Evolutionary conservation across 139 green algal species (phyloP).

Genomic region (Ulvella scutata): DNA sequence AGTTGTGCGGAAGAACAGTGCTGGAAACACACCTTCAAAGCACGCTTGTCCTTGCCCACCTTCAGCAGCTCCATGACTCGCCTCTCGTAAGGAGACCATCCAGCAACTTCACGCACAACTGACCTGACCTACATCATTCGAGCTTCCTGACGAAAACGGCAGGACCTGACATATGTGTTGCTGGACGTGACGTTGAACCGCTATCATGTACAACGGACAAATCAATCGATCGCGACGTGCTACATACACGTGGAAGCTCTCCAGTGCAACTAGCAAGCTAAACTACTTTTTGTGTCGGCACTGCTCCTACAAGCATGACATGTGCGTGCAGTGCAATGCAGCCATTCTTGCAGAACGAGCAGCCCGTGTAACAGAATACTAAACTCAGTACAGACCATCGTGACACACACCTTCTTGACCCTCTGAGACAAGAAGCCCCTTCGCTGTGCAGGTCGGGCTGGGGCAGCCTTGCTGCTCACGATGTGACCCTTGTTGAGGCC

Average conservation of each 20-base stretch:
- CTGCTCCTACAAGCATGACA: too few relatives aligned
- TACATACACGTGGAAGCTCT: too few relatives aligned
- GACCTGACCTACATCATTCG: conserved; percentile 36
- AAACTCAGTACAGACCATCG: not conserved
- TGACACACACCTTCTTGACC: not conserved
- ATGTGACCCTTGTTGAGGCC: conserved; percentile 77
- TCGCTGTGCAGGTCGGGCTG: conserved; percentile 26
- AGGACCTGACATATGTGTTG: too few relatives aligned
- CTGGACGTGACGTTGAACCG: too few relatives aligned
- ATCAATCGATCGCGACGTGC: too few relatives aligned
- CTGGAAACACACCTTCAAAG: conserved; percentile 62
- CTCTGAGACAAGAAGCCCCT: conserved; percentile 37
- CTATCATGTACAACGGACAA: too few relatives aligned
- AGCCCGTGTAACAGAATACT: not conserved
- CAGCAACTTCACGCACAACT: conserved; percentile 80
- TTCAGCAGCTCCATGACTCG: conserved; percentile 89
- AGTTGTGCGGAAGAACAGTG: not conserved
- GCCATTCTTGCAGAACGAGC: too few relatives aligned
- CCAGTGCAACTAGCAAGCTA: too few relatives aligned
- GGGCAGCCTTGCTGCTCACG: conserved; percentile 53
- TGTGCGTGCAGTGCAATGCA: too few relatives aligned
- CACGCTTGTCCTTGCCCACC: conserved; percentile 88
- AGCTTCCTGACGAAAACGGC: too few relatives aligned
- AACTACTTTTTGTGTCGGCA: too few relatives aligned
- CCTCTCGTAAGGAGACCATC: conserved; percentile 89